Evolutionary conservation across 2,329 filamentous ascomycete species (phyloP).

Genomic region (Xylariaceae sp.): DNA sequence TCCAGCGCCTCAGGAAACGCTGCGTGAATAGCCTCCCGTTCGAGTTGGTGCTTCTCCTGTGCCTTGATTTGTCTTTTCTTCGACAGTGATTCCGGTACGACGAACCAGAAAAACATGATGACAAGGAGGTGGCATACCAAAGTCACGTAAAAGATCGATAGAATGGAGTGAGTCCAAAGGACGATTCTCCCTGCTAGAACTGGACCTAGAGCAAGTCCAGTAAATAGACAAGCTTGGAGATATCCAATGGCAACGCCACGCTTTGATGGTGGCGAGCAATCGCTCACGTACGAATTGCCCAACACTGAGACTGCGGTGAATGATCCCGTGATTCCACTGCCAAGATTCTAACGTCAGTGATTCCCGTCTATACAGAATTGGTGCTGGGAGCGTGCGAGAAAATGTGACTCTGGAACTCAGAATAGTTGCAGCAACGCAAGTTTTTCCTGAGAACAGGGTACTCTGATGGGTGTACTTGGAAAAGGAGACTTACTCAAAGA

Average conservation of each 20-base stretch:
- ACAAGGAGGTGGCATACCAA: constrained; percentile 69
- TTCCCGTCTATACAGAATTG: not conserved
- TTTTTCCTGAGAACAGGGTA: not conserved
- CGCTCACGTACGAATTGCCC: constrained; percentile 79
- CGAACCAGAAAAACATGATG: constrained; percentile 62
- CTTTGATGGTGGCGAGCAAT: constrained; percentile 76
- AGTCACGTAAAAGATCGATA: constrained; percentile 81
- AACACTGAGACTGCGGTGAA: constrained; percentile 76
- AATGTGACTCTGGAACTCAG: not conserved
- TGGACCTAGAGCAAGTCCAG: constrained; percentile 82
- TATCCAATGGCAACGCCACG: constrained; percentile 83
- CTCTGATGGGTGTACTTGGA: not conserved
- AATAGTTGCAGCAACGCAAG: not conserved
- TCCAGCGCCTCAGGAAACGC: constrained; percentile 19
- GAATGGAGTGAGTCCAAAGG: constrained; percentile 64
- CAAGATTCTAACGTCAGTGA: constrained; percentile 1
- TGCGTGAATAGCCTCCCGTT: constrained; percentile 35
- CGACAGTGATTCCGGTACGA: constrained; percentile 81
- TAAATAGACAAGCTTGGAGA: constrained; percentile 83
- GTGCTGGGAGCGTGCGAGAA: not conserved
- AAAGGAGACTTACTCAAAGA: constrained; percentile 52
- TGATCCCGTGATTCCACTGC: constrained; percentile 68
- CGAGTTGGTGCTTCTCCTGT: constrained; percentile 57
- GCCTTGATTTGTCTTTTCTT: constrained; percentile 65
- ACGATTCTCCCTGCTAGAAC: constrained; percentile 76